Conservation (phyloP, 2,329 filamentous ascomycete genomes). For the Fusarium austroafricanum region DNA sequence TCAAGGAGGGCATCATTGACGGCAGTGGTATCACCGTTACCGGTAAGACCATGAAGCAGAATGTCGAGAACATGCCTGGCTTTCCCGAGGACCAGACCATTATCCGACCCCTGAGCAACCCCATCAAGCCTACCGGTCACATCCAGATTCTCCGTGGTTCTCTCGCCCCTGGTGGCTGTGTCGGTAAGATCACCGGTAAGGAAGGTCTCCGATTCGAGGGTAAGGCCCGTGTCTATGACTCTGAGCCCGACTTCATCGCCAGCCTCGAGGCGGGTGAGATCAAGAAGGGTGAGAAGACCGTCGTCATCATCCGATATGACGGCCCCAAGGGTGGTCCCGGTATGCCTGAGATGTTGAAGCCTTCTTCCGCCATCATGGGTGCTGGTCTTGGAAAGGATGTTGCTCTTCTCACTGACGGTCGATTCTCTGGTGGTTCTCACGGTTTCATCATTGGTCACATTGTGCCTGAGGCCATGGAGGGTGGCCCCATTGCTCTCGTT, state of each 20-base stretch:
- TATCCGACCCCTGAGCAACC: conserved; percentile 82
- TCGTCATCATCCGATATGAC: conserved; percentile 92
- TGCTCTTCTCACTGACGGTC: conserved; percentile 78
- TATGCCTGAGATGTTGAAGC: conserved; percentile 96
- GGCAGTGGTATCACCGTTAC: conserved; percentile 86
- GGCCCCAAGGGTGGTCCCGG: conserved; percentile 93
- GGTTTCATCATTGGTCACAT: conserved; percentile 91
- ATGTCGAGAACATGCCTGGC: conserved; percentile 79
- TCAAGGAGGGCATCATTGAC: conserved; percentile 84
- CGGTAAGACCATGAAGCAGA: conserved; percentile 89
- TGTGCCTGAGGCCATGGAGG: conserved; percentile 86
- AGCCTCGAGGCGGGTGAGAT: conserved; percentile 82
- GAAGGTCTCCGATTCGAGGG: conserved; percentile 87
- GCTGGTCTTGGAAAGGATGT: conserved; percentile 82
- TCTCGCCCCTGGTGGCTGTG: conserved; percentile 85
- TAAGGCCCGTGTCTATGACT: conserved; percentile 84
- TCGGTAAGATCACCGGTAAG: conserved; percentile 95
- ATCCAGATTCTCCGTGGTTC: conserved; percentile 89
- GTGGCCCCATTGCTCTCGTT: conserved; percentile 87
- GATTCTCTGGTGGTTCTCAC: conserved; percentile 85
- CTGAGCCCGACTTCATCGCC: conserved; percentile 82
- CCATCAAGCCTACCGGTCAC: conserved; percentile 88
- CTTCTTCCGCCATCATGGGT: conserved; percentile 92
- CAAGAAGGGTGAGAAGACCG: conserved; percentile 87
- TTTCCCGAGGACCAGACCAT: conserved; percentile 83